phyloP scores from a whole-genome alignment of 192 early-diverging fungal genomes.

The Backusella tarrabulga region DNA sequence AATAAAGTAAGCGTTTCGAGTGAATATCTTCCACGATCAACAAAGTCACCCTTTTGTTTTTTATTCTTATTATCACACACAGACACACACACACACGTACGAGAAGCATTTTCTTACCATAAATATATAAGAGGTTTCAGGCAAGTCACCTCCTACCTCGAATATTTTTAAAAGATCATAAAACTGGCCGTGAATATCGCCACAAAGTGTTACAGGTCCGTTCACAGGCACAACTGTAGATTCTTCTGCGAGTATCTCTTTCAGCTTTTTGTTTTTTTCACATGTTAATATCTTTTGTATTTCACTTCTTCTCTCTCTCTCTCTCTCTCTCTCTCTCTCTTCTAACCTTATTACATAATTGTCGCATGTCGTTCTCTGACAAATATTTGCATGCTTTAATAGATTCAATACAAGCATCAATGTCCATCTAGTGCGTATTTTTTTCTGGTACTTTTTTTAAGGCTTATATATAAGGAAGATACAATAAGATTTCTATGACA shows the following conservation, averaged over 20 bases:
- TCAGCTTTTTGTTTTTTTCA: conserved; percentile 56
- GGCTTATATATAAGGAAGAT: not conserved
- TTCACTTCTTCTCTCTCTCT: not conserved
- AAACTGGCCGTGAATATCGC: conserved; percentile 98
- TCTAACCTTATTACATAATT: conserved; percentile 90
- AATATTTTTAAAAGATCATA: conserved; percentile 95
- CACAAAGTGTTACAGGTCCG: conserved; percentile 94
- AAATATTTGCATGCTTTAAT: conserved; percentile 92
- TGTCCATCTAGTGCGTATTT: conserved; percentile 25
- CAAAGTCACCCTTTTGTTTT: conserved; percentile 87
- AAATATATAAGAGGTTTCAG: conserved; percentile 93
- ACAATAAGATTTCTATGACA: not conserved
- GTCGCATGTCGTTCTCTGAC: conserved; percentile 92
- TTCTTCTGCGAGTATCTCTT: conserved; percentile 95
- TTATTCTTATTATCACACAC: not conserved
- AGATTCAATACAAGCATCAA: conserved; percentile 89
- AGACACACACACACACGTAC: not conserved
- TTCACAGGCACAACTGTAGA: conserved; percentile 94
- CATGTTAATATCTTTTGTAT: conserved; percentile 5
- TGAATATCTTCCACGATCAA: conserved; percentile 95
- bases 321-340: too few species aligned
- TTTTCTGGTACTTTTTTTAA: not conserved
- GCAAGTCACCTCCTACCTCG: conserved; percentile 90
- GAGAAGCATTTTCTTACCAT: conserved; percentile 68
- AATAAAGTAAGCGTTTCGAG: conserved; percentile 94